Conservation (phyloP, 768 basidiomycete species). For the Daedalea quercina region DNA sequence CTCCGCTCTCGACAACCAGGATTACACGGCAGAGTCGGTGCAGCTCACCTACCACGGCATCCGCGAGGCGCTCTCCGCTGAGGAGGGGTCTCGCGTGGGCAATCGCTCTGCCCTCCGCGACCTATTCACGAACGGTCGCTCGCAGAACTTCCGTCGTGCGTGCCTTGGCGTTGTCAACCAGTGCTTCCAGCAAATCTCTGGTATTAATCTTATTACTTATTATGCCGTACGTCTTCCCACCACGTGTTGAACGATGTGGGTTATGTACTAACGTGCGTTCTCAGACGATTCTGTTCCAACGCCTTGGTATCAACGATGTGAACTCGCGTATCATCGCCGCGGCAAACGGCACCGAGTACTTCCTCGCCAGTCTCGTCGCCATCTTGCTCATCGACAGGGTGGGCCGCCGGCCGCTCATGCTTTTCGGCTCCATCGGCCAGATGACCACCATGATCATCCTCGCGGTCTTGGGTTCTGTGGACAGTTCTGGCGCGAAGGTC, state of each 20-base stretch:
- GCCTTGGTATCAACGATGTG: constrained; percentile 50
- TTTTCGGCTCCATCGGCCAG: constrained; percentile 62
- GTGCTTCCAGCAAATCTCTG: constrained; percentile 65
- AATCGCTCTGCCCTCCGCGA: constrained; percentile 39
- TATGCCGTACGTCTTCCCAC: constrained; percentile 26
- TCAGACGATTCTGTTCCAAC: constrained; percentile 47
- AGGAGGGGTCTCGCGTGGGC: constrained; percentile 18
- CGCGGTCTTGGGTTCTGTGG: constrained; percentile 48
- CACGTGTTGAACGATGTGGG: constrained; percentile 10
- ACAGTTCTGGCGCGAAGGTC: constrained; percentile 40
- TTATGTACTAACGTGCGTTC: constrained; percentile 6
- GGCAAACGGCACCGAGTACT: constrained; percentile 67
- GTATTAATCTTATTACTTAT: constrained; percentile 63
- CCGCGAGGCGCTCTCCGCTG: constrained; percentile 43
- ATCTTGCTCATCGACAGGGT: constrained; percentile 68
- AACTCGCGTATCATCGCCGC: constrained; percentile 59
- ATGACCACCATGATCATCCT: constrained; percentile 52
- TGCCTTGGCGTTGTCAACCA: constrained; percentile 50
- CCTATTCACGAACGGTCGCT: constrained; percentile 46
- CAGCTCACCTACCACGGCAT: constrained; percentile 48
- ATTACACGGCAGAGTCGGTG: constrained; percentile 38
- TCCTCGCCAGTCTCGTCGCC: constrained; percentile 63
- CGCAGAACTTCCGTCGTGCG: constrained; percentile 56
- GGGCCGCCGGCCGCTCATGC: constrained; percentile 66
- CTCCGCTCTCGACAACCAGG: constrained; percentile 51